Base-by-base conservation (phyloP, 2,329 filamentous ascomycete species). In the Reticulascus tulasneorum region DNA sequence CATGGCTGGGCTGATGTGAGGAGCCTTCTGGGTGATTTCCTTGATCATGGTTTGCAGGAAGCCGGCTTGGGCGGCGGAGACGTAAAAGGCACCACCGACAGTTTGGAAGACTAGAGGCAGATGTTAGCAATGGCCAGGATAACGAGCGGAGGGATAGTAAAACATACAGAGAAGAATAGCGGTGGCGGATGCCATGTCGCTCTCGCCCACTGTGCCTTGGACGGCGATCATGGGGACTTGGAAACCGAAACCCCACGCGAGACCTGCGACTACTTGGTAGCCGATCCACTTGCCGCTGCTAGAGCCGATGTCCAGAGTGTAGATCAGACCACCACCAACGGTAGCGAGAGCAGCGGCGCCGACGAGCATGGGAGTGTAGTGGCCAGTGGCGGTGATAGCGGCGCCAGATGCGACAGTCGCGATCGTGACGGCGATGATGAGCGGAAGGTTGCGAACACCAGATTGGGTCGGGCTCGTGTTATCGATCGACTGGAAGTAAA, bases 141-240 rank as follows among this genome's bases (percentile, higher is more conserved):
- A n/a, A n/a, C n/a, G n/a, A n/a, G n/a, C n/a, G n/a, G n/a, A n/a
- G 7, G 15, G n/a, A 7, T 23, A 30, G 22, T 46, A 1, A 44
- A 32, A 48, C 58, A 52, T 51, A 60, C 58, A 69, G 11, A 70
- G 52, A 17, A 74, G 58, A 51, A 69, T 63, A 16, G 69, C 68
- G 1, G 70, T 73, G 17, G 61, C 62, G 17, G 67, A 60, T 4
- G 67, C 57, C 12, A 75, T 56, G 43, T 75, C 71, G 20, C 53
- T 46, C 5, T 67, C 50, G 3, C 50, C 42, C 4, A 66, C 55
- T 9, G 59, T 56, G 5, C 58, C 62, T 46, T 73, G 69, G 5
- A 68, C 63, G 17, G 64, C 66, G 40, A 73, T 70, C 52, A 75
- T 69, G 24, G 71, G 71, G 7, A 74, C 61, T 48, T 76, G 69